Conservation (phyloP, 768 basidiomycete species). For the Erythrobasidium yunnanense region DNA sequence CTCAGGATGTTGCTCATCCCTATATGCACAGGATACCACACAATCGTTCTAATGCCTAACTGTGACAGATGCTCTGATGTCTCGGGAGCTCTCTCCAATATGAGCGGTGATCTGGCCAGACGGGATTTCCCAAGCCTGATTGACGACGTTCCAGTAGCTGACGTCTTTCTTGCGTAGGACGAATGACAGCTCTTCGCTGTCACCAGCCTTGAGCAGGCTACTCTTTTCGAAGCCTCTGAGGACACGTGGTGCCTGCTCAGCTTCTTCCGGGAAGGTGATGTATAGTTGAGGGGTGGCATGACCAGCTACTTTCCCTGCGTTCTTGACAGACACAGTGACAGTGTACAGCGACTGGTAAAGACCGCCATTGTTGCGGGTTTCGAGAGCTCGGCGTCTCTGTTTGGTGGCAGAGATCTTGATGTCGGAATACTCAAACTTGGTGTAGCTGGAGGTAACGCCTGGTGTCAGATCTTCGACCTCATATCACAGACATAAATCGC, state of each 20-base stretch:
- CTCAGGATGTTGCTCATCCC: too few relatives aligned
- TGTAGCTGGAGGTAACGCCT: too few relatives aligned
- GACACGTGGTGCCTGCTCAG: conserved; percentile 38
- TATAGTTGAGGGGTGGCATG: conserved; percentile 42
- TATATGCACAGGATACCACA: too few relatives aligned
- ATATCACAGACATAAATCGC: not conserved
- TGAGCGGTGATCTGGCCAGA: conserved; percentile 26
- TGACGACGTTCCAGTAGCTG: conserved; percentile 17
- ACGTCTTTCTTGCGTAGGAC: conserved; percentile 27
- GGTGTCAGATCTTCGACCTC: too few relatives aligned
- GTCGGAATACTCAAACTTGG: too few relatives aligned
- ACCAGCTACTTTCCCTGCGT: conserved; percentile 40
- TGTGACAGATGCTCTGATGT: conserved; percentile 21
- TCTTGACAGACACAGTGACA: conserved; percentile 39
- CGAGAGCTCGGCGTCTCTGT: conserved; percentile 34
- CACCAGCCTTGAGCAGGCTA: conserved; percentile 33
- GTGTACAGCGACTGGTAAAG: conserved; percentile 40
- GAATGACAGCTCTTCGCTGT: conserved; percentile 35
- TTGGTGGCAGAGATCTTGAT: conserved; percentile 29
- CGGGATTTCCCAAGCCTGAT: conserved; percentile 29
- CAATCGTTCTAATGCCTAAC: too few relatives aligned
- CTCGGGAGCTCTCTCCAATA: conserved; percentile 29
- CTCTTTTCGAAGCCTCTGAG: conserved; percentile 40
- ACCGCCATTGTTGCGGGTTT: conserved; percentile 26
- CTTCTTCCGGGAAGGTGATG: conserved; percentile 37